These are phyloP conservation scores for Bjerkandera adusta DNA, from an alignment of 1,284 basidiomycete genomes.

Conservation along the genomic window DNA sequence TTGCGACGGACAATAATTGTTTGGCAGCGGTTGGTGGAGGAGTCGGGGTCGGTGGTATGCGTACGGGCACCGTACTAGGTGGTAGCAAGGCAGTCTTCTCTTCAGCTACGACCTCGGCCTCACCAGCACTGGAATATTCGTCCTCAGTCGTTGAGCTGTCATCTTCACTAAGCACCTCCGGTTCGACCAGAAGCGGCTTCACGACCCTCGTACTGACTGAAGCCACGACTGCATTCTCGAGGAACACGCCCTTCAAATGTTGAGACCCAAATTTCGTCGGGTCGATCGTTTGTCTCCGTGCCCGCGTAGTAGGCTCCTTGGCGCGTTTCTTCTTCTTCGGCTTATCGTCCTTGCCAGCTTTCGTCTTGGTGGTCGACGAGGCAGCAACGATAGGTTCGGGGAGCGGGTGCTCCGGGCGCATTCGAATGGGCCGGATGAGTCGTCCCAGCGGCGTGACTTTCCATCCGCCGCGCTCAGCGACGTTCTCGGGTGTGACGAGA, in stretches of 20 bases:
- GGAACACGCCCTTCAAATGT: conserved; percentile 62
- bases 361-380: conserved; percentile 17
- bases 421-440: conserved; percentile 60
- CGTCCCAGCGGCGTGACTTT: conserved; percentile 63
- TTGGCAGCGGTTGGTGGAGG: not conserved
- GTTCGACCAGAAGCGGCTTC: conserved; percentile 7
- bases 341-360: conserved; percentile 1
- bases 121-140: conserved; percentile 16
- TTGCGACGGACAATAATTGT: not conserved
- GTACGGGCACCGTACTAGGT: not conserved
- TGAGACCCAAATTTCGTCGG: conserved; percentile 64
- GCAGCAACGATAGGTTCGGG: conserved; percentile 32
- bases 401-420: conserved; percentile 64
- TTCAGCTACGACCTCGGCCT: conserved; percentile 12
- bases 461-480: conserved; percentile 54
- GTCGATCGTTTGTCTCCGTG: conserved; percentile 58
- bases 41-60: conserved; percentile 2
- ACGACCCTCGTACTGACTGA: conserved; percentile 9
- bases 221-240: conserved; percentile 44
- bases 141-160: conserved; percentile 15
- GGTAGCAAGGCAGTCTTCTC: conserved; percentile 7
- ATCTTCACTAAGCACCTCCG: conserved; percentile 12
- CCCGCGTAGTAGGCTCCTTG: conserved; percentile 39
- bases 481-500: conserved; percentile 56
- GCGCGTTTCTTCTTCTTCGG: conserved; percentile 21